Evolutionary conservation across 345 rosid species (phyloP), one percentile per base, ranked within the genome.

Genomic region (Turritis glabra): DNA sequence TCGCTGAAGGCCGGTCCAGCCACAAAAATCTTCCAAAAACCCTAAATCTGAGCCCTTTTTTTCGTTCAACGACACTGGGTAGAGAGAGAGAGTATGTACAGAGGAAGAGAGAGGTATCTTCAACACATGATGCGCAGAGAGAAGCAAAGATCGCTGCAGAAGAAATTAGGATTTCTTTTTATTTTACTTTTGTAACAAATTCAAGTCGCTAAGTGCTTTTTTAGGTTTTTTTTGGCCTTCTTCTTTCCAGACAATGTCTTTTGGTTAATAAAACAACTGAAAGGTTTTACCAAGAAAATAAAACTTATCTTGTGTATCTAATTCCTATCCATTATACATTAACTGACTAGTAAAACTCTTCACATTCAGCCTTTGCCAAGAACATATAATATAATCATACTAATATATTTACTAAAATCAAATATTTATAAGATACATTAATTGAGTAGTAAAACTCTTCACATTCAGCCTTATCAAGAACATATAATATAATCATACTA

Each of bases 51-150:
- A 65, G 21, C 63, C 72, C 27, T 21, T 18, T 33, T 22, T 29
- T 8, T 2, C n/a, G 46, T 33, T 53, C 60, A 63, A 55, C 53
- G 46, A 76, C 59, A 64, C 48, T 48, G 77, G 56, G 55, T 50
- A 72, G 55, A 72, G 80, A 71, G n/a, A n/a, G 75, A 71, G 77
- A 59, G 77, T 56, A 65, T 71, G 73, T 65, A 65, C 77, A 71
- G 77, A 71, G 41, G 73, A 74, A 18, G 69, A 50, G 53, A 73
- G 67, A 37, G 17, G 53, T 56, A 38, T 64, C 77, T 64, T 77
- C 77, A 48, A 35, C 56, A 56, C 67, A 64, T 64, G 48, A 35
- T 71, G 53, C 72, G 72, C 54, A 6, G 38, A 71, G 76, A 76
- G 59, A 61, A 18, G 5, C 59, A 67, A 47, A 70, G 76, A 77